Conservation (phyloP, 441 rosid species). For the Gossypium schwendimanii region DNA sequence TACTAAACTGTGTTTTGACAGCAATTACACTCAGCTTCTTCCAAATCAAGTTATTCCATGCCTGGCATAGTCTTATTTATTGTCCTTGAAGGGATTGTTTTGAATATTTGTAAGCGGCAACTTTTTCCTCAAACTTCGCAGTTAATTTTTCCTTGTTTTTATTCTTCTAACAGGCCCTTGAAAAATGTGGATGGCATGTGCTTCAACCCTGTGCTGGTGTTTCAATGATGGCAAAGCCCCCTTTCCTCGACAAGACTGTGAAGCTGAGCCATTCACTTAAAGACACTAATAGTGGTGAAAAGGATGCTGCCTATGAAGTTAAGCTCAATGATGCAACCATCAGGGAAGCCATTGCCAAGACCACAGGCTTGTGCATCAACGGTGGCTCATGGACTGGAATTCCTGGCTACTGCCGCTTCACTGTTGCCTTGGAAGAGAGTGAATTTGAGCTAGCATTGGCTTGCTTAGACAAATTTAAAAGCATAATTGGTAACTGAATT, state of each 20-base stretch:
- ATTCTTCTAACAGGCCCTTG: slow-evolving; percentile 43
- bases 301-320: slow-evolving; percentile 22
- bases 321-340: slow-evolving; percentile 56
- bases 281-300: slow-evolving; percentile 19
- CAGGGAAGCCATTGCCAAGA: slow-evolving; percentile 59
- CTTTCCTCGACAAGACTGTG: slow-evolving; percentile 47
- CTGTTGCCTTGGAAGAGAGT: slow-evolving; percentile 58
- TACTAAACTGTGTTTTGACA: neutral
- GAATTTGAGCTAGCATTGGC: slow-evolving; percentile 68
- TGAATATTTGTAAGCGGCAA: neutral
- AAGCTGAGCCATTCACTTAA: slow-evolving; percentile 28
- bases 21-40: neutral
- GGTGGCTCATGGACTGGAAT: slow-evolving; percentile 81
- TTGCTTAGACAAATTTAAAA: slow-evolving; percentile 52
- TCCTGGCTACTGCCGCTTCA: slow-evolving; percentile 87
- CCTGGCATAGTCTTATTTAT: neutral
- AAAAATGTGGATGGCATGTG: slow-evolving; percentile 82
- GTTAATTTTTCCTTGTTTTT: neutral
- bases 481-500: slow-evolving; percentile 22
- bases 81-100: neutral
- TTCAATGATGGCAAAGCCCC: slow-evolving; percentile 85
- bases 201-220: slow-evolving; percentile 57
- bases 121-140: neutral
- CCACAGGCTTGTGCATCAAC: slow-evolving; percentile 80
- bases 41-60: neutral